A percentile compares a stretch with the other conserved stretches of the same genome.
Evolutionary conservation across 176 grass and related monocot species (phyloP).

Genomic region (Hyparrhenia diplandra): DNA sequence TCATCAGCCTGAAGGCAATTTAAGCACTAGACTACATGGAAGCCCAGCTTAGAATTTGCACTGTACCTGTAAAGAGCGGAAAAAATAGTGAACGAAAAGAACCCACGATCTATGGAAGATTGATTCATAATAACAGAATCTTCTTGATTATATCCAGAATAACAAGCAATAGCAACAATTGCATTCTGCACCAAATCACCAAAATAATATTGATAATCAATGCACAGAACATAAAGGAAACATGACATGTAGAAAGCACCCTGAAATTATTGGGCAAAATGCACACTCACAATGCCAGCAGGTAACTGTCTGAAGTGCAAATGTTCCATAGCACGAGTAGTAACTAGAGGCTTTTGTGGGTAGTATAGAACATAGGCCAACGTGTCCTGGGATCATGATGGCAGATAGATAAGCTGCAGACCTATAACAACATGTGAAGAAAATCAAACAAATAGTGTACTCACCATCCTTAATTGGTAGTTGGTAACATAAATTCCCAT

Average conservation of each 20-base stretch:
- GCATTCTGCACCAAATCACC: slow-evolving; percentile 70
- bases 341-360: slow-evolving; percentile 97
- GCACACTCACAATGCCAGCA: slow-evolving; percentile 91
- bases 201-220: slow-evolving; percentile 24
- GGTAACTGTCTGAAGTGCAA: slow-evolving; percentile 97
- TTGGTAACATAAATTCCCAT: slow-evolving; percentile 99
- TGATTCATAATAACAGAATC: slow-evolving; percentile 99
- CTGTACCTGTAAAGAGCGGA: slow-evolving; percentile 86
- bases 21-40: not conserved
- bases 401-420: slow-evolving; percentile 17
- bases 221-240: slow-evolving; percentile 4
- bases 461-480: slow-evolving; percentile 96
- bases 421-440: slow-evolving; percentile 22
- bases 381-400: slow-evolving; percentile 68
- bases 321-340: slow-evolving; percentile 98
- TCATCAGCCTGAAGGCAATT: not conserved
- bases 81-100: slow-evolving; percentile 97
- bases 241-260: not conserved
- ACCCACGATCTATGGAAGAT: slow-evolving; percentile 97
- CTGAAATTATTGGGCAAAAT: not conserved
- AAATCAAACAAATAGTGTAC: slow-evolving; percentile 23
- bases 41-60: not conserved
- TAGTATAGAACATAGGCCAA: slow-evolving; percentile 98
- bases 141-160: slow-evolving; percentile 99
- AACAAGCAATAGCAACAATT: slow-evolving; percentile 99